These are phyloP conservation scores for Exophiala bonariae DNA, from an alignment of 2,329 filamentous ascomycete species.

Conservation along the genomic window DNA sequence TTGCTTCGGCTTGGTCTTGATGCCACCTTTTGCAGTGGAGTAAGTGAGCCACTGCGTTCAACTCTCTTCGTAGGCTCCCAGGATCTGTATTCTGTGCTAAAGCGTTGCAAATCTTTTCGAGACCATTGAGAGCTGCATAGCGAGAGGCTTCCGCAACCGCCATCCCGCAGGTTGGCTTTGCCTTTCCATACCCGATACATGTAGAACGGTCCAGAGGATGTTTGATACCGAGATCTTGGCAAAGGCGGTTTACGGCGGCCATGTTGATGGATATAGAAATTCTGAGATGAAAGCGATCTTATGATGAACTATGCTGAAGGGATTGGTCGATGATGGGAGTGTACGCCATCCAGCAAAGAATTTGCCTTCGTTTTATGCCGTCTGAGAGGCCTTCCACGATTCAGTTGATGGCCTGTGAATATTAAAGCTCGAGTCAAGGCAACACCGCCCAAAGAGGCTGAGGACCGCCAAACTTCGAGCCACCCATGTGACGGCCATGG, in stretches of 20 bases:
- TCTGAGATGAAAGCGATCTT: too few species aligned
- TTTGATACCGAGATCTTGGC: slow-evolving; percentile 6
- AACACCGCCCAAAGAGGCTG: too few species aligned
- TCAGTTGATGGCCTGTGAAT: too few species aligned
- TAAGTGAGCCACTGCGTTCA: not conserved
- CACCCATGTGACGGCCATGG: not conserved
- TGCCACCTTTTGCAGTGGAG: slow-evolving; percentile 1
- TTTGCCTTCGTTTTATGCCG: too few species aligned
- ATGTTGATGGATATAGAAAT: not conserved
- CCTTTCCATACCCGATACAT: slow-evolving; percentile 6
- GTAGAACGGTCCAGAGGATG: slow-evolving; percentile 1
- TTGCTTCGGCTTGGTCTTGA: slow-evolving; percentile 1
- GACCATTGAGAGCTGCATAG: not conserved
- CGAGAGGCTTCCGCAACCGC: not conserved
- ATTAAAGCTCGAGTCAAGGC: too few species aligned
- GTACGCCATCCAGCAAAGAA: too few species aligned
- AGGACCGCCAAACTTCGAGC: too few species aligned
- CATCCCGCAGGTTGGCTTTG: slow-evolving; percentile 1
- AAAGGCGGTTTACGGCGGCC: slow-evolving; percentile 1
- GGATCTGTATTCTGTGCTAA: not conserved
- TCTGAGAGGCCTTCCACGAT: too few species aligned
- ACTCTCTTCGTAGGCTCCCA: not conserved
- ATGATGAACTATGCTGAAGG: too few species aligned
- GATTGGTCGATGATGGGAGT: too few species aligned
- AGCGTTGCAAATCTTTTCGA: not conserved